Conservation (phyloP, 2,329 filamentous ascomycete species). For the Phyllosticta capitalensis region DNA sequence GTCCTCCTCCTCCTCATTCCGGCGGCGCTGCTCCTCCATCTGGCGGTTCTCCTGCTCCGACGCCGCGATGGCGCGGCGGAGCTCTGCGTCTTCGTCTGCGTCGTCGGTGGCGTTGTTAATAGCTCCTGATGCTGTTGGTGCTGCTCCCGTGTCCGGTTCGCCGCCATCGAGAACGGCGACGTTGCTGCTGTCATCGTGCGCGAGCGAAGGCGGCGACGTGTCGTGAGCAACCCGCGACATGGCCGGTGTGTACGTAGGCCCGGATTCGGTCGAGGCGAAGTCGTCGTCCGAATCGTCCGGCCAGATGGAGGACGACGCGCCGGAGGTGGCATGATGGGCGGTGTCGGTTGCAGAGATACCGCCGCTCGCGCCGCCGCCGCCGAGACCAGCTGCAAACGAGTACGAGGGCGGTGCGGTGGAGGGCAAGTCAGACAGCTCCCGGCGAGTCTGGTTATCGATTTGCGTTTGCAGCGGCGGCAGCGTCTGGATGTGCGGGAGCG, state of each 20-base stretch:
- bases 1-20: conserved; percentile 53
- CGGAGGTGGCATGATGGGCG: not conserved
- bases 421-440: not conserved
- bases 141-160: conserved; percentile 17
- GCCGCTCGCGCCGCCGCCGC: not conserved
- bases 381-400: not conserved
- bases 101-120: not conserved
- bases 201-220: not conserved
- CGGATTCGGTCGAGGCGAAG: conserved; percentile 2
- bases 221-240: not conserved
- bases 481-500: not conserved
- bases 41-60: conserved; percentile 15
- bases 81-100: conserved; percentile 26
- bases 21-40: conserved; percentile 19
- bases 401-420: not conserved
- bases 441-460: not conserved
- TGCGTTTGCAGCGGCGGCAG: not conserved
- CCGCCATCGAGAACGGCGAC: conserved; percentile 15
- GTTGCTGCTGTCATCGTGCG: not conserved
- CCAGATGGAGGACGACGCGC: not conserved
- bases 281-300: conserved; percentile 12
- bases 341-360: not conserved
- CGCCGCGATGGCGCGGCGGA: conserved; percentile 25
- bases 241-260: not conserved
- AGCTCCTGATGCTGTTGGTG: conserved; percentile 19